Evolutionary conservation across 208 protist species (phyloP).

Genomic region (Leishmania amazonensis): DNA sequence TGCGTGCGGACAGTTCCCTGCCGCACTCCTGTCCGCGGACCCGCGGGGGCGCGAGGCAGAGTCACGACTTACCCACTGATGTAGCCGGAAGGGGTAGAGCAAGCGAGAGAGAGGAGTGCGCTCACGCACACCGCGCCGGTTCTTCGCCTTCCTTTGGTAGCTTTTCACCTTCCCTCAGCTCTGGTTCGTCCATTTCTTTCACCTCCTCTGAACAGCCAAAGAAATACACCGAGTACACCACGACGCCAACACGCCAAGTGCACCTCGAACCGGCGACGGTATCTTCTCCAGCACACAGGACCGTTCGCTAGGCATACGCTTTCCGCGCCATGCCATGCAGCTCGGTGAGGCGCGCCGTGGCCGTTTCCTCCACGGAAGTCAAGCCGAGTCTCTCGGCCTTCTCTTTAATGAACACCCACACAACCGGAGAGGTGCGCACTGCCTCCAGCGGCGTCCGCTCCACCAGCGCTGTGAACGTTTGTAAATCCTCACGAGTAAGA

Average conservation of each 20-base stretch:
- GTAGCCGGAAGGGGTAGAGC: neutral
- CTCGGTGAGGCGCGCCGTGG: slow-evolving; percentile 11
- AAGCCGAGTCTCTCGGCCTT: slow-evolving; percentile 59
- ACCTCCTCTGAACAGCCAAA: neutral
- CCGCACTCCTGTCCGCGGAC: neutral
- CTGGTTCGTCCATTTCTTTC: neutral
- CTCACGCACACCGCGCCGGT: neutral
- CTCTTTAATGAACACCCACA: slow-evolving; percentile 60
- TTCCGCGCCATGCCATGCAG: neutral
- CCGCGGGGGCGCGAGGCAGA: neutral
- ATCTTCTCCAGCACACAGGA: neutral
- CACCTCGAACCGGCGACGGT: neutral
- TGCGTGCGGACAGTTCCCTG: neutral
- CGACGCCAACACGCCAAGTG: neutral
- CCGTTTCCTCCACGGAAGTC: slow-evolving; percentile 14
- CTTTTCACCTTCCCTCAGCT: neutral
- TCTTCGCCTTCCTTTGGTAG: neutral
- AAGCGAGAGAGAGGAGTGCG: neutral
- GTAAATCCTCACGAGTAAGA: slow-evolving; percentile 53
- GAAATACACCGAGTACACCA: neutral
- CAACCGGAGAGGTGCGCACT: slow-evolving; percentile 38
- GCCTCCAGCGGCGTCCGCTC: slow-evolving; percentile 43
- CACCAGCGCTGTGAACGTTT: slow-evolving; percentile 44
- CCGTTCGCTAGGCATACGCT: neutral
- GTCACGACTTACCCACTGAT: neutral